A percentile compares a stretch with the other conserved stretches of the same genome.
phyloP scores from a whole-genome alignment of 257 asterid species.

The Plantago ovata region DNA sequence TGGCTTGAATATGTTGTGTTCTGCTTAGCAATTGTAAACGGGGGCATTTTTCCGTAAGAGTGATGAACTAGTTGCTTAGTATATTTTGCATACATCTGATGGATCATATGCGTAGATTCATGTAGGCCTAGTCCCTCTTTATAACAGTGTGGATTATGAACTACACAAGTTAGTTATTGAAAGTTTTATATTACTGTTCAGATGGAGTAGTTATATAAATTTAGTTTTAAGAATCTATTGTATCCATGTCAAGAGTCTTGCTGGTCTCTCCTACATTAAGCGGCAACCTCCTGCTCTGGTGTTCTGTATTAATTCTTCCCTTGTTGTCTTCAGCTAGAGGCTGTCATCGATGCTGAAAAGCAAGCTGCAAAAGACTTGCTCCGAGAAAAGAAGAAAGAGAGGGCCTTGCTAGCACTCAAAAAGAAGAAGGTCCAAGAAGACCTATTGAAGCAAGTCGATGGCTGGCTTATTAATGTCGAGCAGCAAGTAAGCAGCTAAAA shows the following conservation, averaged over 20 bases:
- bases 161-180: no score
- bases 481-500: slow-evolving; percentile 64
- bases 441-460: slow-evolving; percentile 80
- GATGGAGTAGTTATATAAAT: no score
- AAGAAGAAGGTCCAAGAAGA: slow-evolving; percentile 86
- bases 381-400: slow-evolving; percentile 84
- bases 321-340: slow-evolving; percentile 49
- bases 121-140: no score
- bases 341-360: slow-evolving; percentile 84
- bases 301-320: background rate
- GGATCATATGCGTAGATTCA: no score
- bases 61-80: no score
- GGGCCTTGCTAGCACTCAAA: slow-evolving; percentile 76
- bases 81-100: no score
- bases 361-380: slow-evolving; percentile 88
- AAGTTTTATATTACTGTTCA: no score
- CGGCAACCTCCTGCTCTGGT: background rate
- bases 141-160: no score
- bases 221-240: no score
- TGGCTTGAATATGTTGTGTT: no score
- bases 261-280: background rate
- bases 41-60: no score
- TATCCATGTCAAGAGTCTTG: background rate
- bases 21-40: no score
- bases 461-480: slow-evolving; percentile 86